Evolutionary conservation across 257 asterid genomes (phyloP).

Genomic region (Solanum okadae): DNA sequence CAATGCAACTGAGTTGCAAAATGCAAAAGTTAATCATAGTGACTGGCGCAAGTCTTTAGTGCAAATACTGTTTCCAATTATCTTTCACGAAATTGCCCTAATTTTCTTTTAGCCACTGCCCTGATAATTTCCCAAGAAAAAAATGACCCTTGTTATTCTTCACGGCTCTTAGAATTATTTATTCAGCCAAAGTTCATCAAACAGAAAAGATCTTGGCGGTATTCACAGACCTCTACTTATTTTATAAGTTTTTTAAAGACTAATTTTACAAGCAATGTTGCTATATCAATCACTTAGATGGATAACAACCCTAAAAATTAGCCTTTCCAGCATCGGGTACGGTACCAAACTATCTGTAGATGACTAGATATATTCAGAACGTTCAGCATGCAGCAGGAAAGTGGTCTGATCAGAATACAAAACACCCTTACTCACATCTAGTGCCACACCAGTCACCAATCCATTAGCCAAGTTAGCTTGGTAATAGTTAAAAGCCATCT

Average conservation of each 20-base stretch:
- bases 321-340: not conserved
- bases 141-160: not conserved
- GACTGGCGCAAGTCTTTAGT: not conserved
- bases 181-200: not conserved
- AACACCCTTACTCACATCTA: not conserved
- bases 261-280: not conserved
- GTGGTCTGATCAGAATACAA: not conserved
- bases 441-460: not conserved
- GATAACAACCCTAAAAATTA: not conserved
- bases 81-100: not conserved
- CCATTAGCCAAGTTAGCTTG: not conserved
- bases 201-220: not conserved
- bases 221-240: not conserved
- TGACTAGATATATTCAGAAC: not conserved
- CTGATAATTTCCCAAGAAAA: not conserved
- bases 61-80: not conserved
- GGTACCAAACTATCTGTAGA: not conserved
- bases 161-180: not conserved
- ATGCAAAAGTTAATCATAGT: not conserved
- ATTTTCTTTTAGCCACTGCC: not conserved
- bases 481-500: not conserved
- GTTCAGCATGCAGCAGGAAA: not conserved
- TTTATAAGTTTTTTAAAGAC: not conserved
- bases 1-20: not conserved
- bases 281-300: not conserved